Conservation (phyloP, 768 basidiomycete species). For the Tylopilus sp. region DNA sequence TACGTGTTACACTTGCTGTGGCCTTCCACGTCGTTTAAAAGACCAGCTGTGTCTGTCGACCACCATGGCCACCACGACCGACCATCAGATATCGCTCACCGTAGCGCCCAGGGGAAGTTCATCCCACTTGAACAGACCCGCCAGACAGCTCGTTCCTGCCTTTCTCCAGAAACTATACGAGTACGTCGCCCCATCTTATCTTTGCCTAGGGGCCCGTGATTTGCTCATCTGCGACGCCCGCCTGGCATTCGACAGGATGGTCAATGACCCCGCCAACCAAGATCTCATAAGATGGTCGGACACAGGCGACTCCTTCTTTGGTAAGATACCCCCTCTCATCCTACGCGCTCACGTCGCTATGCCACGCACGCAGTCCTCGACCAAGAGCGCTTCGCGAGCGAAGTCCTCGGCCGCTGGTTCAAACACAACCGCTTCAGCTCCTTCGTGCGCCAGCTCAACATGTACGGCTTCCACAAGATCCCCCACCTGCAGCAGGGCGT, state of each 20-base stretch:
- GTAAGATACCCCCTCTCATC: constrained; percentile 37
- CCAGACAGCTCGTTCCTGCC: constrained; percentile 60
- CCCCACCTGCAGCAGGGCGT: constrained; percentile 96
- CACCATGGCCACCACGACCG: constrained; percentile 41
- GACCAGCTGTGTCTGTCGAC: neutral
- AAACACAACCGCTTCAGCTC: constrained; percentile 97
- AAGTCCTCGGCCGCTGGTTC: constrained; percentile 92
- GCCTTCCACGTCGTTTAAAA: constrained; percentile 6
- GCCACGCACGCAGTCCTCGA: constrained; percentile 64
- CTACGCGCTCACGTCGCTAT: neutral
- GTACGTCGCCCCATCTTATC: constrained; percentile 42
- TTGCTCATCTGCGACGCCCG: constrained; percentile 5
- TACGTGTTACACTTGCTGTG: constrained; percentile 21
- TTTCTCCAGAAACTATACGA: constrained; percentile 93
- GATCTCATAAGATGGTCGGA: constrained; percentile 91
- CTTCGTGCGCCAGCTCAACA: constrained; percentile 93
- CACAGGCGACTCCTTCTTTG: constrained; percentile 88
- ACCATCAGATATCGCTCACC: constrained; percentile 57
- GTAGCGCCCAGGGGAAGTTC: constrained; percentile 40
- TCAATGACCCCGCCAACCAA: constrained; percentile 79
- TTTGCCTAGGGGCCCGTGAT: constrained; percentile 7
- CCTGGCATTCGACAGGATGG: constrained; percentile 59
- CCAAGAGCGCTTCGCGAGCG: constrained; percentile 84
- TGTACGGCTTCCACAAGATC: constrained; percentile 96
- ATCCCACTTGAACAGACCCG: constrained; percentile 43